These are phyloP conservation scores for Geotrichum histeridarum DNA, from an alignment of 1,139 yeast species.

Conservation along the genomic window DNA sequence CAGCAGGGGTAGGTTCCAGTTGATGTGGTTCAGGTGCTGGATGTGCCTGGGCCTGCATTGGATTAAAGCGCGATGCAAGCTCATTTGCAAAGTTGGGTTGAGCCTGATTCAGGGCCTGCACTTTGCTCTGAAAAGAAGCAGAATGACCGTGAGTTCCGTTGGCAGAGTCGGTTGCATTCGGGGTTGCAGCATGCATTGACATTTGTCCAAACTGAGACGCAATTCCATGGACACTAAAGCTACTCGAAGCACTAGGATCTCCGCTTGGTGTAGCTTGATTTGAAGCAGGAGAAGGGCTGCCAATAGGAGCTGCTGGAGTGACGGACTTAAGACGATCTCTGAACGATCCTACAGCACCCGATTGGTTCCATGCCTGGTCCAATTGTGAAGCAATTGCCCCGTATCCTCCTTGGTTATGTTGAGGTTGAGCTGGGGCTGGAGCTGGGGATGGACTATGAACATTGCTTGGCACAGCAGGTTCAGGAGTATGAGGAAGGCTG, in stretches of 20 bases:
- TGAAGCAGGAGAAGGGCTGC: not conserved
- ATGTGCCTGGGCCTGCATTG: not conserved
- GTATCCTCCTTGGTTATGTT: not conserved
- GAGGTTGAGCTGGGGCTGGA: not conserved
- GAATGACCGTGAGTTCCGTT: not conserved
- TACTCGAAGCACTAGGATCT: not conserved
- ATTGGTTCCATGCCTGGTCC: not conserved
- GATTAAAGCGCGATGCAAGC: slow-evolving; percentile 17
- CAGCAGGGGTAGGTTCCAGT: not conserved
- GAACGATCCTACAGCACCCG: slow-evolving; percentile 8
- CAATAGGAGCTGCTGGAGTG: slow-evolving; percentile 1
- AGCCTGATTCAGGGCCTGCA: slow-evolving; percentile 10
- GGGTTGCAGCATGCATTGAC: not conserved
- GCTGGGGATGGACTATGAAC: not conserved
- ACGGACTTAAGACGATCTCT: slow-evolving; percentile 10
- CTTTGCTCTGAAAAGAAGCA: not conserved
- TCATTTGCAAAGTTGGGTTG: slow-evolving; percentile 19
- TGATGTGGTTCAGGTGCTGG: not conserved
- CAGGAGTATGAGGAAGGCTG: not conserved
- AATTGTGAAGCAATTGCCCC: slow-evolving; percentile 10
- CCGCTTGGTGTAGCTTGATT: not conserved
- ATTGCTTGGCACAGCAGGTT: not conserved
- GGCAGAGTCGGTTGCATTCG: not conserved
- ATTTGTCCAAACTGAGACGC: not conserved
- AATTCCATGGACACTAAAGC: not conserved